Evolutionary conservation across 805 yeast species (phyloP), one percentile per base, ranked within the genome.

Genomic region (Pichia cabralensis): DNA sequence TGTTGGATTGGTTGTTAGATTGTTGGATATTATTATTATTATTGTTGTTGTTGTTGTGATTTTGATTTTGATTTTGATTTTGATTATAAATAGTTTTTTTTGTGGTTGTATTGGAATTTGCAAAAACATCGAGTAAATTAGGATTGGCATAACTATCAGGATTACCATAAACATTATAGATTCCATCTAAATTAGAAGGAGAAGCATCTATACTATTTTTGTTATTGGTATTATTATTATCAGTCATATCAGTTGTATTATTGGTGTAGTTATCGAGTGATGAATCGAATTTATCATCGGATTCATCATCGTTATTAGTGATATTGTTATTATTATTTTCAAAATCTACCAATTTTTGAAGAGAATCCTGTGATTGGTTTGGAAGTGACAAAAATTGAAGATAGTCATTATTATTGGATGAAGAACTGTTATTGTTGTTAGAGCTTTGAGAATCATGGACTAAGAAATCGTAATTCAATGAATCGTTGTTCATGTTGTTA

Each of bases 121-220:
- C 48, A 6, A 53, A 38, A 28, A 49, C 50, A 34, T 51, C 53
- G 6, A 56, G 52, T 22, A 52, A 43, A 9, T 47, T 30, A 3
- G 48, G 40, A 30, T 47, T 49, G 6, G 56, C 34, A 34, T 33
- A 52, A 5, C 47, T 31, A 30, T 50, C 40, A 26, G 58, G 57
- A 29, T 54, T 53, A 11, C 50, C 58, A 35, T 46, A 53, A 10
- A 50, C 41, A 36, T 45, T 52, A 35, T 52, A 52, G 20, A 52
- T 39, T 25, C 45, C 42, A 35, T 48, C 49, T 16, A 30, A 28
- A 19, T 38, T 33, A 15, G 39, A 41, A 10, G 14, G 15, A n/a
- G 16, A 24, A n/a, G n/a, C n/a, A n/a, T n/a, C n/a, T n/a, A n/a
- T n/a, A 22, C 12, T 10, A 13, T 12, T 22, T 3, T 22, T 10